Base-by-base conservation (phyloP, 1,139 yeast genomes). In the Taphrina wiesneri region DNA sequence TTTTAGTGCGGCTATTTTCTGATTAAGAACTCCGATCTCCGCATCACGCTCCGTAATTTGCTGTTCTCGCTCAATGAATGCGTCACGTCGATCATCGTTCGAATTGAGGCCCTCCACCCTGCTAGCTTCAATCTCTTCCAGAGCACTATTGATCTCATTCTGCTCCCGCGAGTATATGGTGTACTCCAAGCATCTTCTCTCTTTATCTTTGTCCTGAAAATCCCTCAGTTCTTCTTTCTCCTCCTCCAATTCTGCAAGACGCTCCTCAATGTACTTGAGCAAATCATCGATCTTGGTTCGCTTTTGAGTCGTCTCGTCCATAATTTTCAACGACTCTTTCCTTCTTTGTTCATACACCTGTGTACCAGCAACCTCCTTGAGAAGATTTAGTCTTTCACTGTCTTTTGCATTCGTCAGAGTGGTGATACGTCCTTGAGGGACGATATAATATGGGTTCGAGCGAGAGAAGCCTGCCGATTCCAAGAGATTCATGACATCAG, bases 301-400 rank as follows among this genome's bases (percentile, higher is more conserved):
- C 72, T 90, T 90, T 69, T 81, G 81, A 69, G 83, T 84, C 0
- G 96, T 86, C 67, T 84, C 86, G 13, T 79, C 80, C 91, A 93
- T 89, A 71, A 90, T 93, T 72, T 86, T 87, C 70, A 83, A 78
- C 0, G 97, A 89, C 68, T 91, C 96, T 68, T 83, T 83, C 67
- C 92, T 79, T 73, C 90, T 89, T 59, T 83, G 80, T 74, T 93
- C 99, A 76, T 93, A 93, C 0, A 92, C 89, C 68, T 86, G 87
- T 0, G 98, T 97, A 17, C 99, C 99, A 62, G 97, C 95, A 36
- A 92, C 97, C 74, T 91, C 97, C 72, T 93, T 91, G 70, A 93
- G 79, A 51, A 92, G 78, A 36, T 85, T 82, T 67, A 93, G 79
- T 68, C 98, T 82, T 73, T 92, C 97, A 2, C 83, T 75, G 74